A percentile compares a stretch with the other conserved stretches of the same genome.
Conservation (phyloP, 805 yeast species). For the Brettanomyces bruxellensis region DNA sequence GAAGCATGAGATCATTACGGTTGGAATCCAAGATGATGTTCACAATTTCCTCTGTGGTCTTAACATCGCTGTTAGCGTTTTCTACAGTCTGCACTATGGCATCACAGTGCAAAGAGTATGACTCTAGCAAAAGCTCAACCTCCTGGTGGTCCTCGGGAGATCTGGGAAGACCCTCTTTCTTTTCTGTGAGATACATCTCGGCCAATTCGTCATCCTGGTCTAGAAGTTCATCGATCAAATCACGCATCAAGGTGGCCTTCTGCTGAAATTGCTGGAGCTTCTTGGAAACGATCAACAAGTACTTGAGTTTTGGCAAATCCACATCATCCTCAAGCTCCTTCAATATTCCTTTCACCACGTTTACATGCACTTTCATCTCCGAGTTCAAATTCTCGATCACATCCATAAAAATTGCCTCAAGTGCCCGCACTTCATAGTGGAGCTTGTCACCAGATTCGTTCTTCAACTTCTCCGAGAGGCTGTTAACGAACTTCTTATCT, state of each 20-base stretch:
- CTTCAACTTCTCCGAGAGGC: slow-evolving; percentile 30
- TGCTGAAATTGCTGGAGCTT: slow-evolving; percentile 76
- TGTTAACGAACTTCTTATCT: slow-evolving; percentile 34
- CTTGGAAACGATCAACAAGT: slow-evolving; percentile 75
- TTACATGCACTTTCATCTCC: slow-evolving; percentile 79
- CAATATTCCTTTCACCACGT: slow-evolving; percentile 65
- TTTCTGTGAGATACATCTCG: slow-evolving; percentile 70
- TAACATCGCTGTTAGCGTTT: slow-evolving; percentile 69
- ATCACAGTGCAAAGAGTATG: slow-evolving; percentile 84
- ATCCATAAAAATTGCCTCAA: slow-evolving; percentile 78
- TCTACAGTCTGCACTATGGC: slow-evolving; percentile 90
- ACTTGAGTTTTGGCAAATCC: slow-evolving; percentile 69
- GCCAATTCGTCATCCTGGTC: slow-evolving; percentile 85
- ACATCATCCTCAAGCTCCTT: slow-evolving; percentile 74
- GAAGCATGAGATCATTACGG: slow-evolving; percentile 83
- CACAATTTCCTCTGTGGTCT: slow-evolving; percentile 90
- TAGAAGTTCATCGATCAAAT: slow-evolving; percentile 73
- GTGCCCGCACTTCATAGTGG: slow-evolving; percentile 85
- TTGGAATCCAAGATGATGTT: slow-evolving; percentile 89
- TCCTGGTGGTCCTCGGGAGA: slow-evolving; percentile 67
- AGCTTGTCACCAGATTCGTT: slow-evolving; percentile 30
- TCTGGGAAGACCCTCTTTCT: slow-evolving; percentile 33
- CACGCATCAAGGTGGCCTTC: slow-evolving; percentile 73
- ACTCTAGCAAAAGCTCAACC: slow-evolving; percentile 81
- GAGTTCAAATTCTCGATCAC: slow-evolving; percentile 72